Percentiles rank a stretch among this genome's conserved stretches.
These are phyloP conservation scores for Ogataea glucozyma DNA, from an alignment of 805 yeast genomes.

Conservation along the genomic window DNA sequence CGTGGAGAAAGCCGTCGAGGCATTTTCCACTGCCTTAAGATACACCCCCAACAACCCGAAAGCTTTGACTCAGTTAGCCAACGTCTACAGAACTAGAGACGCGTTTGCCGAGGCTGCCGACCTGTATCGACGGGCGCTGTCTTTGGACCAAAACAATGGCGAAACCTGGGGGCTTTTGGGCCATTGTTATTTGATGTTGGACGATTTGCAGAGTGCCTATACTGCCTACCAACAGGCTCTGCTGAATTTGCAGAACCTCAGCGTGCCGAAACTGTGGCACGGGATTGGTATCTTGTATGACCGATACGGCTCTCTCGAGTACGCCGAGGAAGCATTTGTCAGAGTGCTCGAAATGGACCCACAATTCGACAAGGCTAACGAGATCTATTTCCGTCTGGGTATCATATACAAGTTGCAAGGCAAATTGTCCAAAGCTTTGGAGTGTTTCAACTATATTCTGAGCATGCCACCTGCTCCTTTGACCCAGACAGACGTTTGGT, in stretches of 20 bases:
- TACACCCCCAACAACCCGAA: conserved; percentile 85
- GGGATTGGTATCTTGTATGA: conserved; percentile 97
- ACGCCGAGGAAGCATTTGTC: conserved; percentile 98
- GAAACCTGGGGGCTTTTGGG: conserved; percentile 97
- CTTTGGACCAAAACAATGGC: conserved; percentile 82
- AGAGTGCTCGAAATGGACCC: conserved; percentile 95
- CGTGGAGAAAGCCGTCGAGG: conserved; percentile 82
- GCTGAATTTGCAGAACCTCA: conserved; percentile 86
- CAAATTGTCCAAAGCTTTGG: conserved; percentile 81
- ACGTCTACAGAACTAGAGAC: conserved; percentile 83
- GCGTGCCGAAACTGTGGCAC: conserved; percentile 97
- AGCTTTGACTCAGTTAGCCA: conserved; percentile 83
- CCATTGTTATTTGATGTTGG: conserved; percentile 95
- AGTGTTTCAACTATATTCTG: conserved; percentile 91
- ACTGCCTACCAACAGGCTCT: conserved; percentile 96
- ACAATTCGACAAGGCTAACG: conserved; percentile 92
- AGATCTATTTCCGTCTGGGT: conserved; percentile 93
- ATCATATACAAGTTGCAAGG: conserved; percentile 95
- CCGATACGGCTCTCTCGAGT: conserved; percentile 92
- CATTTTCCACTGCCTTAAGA: conserved; percentile 84
- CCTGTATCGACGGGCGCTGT: conserved; percentile 82
- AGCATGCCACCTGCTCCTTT: conserved; percentile 92
- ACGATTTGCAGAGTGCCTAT: conserved; percentile 93
- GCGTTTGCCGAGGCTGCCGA: conserved; percentile 94
- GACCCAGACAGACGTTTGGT: conserved; percentile 97